Evolutionary conservation across 164 flowering plant species (phyloP), one percentile per base, ranked within the genome.

Genomic region (Berberis thunbergii): DNA sequence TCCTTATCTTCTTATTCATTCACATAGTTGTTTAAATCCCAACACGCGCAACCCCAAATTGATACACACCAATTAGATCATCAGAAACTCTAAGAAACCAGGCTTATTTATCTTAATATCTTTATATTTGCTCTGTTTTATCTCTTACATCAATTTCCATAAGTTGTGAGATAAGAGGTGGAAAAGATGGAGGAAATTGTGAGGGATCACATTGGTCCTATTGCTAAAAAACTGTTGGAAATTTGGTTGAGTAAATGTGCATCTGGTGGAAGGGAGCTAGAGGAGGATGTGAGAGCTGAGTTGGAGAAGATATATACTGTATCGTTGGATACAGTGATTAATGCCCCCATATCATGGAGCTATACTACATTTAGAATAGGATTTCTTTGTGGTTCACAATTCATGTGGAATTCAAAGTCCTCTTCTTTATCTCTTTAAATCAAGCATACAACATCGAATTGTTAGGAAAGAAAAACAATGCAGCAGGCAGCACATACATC

Each of bases 111-210:
- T 77, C 89, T 0, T 65, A 93, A 0, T 79, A 88, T 3, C 79
- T 92, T 0, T 85, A 73, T 74, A 68, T 88, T 26, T 84, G 96
- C 2, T 71, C 67, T 8, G 69, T 75, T 0, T 65, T 72, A 45
- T 93, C 97, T 49, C 97, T 96, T 0, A 77, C 89, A 0, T 88
- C 90, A 0, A 74, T 83, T 7, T 39, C 81, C 54, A 69, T 83
- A 7, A 55, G 85, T 2, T 64, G 83, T 1, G 76, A 64, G 38
- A 61, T 61, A 45, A 75, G 55, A n/a, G 82, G 72, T 45, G 3
- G 73, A 7, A 39, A 74, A 79, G 1, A 5, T 82, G 73, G 91
- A 87, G 38, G 87, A 80, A 72, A 73, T 89, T 8, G 46, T 86
- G 4, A 56, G 65, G 4, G 76, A 69, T 13, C 68, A 75, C 43